These are phyloP conservation scores for Picochlorum sp. DNA, from an alignment of 139 green algal species.

Conservation along the genomic window DNA sequence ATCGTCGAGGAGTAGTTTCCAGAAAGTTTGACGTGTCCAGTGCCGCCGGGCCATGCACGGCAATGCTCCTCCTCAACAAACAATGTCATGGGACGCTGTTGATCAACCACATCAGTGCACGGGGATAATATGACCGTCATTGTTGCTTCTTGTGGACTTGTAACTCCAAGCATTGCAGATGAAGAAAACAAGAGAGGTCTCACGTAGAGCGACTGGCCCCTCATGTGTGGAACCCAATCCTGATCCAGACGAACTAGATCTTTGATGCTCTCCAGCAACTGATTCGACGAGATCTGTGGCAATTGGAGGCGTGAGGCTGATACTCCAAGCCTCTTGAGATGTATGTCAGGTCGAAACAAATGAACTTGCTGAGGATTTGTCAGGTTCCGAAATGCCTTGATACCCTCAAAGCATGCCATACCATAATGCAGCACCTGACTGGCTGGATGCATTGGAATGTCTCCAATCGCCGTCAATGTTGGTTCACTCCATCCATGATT, in stretches of 20 bases:
- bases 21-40: slow-evolving; percentile 57
- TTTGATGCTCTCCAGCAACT: slow-evolving; percentile 73
- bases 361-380: slow-evolving; percentile 29
- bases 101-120: slow-evolving; percentile 75
- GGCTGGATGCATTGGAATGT: slow-evolving; percentile 57
- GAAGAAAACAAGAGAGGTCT: slow-evolving; percentile 57
- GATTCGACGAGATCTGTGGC: slow-evolving; percentile 41
- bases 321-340: slow-evolving; percentile 62
- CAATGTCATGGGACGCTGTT: slow-evolving; percentile 44
- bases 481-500: slow-evolving; percentile 54
- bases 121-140: slow-evolving; percentile 59
- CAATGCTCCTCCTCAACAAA: slow-evolving; percentile 59
- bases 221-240: slow-evolving; percentile 50
- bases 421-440: slow-evolving; percentile 61
- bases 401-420: slow-evolving; percentile 62
- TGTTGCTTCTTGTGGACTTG: slow-evolving; percentile 36
- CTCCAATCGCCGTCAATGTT: slow-evolving; percentile 43
- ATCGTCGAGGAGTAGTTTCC: slow-evolving; percentile 77
- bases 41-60: slow-evolving; percentile 65
- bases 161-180: slow-evolving; percentile 41
- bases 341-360: slow-evolving; percentile 70
- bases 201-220: slow-evolving; percentile 75
- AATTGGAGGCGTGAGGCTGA: slow-evolving; percentile 51
- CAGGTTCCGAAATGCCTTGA: slow-evolving; percentile 57
- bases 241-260: slow-evolving; percentile 58